phyloP scores from a whole-genome alignment of 176 grass and related monocot genomes.

The Lolium perenne region DNA sequence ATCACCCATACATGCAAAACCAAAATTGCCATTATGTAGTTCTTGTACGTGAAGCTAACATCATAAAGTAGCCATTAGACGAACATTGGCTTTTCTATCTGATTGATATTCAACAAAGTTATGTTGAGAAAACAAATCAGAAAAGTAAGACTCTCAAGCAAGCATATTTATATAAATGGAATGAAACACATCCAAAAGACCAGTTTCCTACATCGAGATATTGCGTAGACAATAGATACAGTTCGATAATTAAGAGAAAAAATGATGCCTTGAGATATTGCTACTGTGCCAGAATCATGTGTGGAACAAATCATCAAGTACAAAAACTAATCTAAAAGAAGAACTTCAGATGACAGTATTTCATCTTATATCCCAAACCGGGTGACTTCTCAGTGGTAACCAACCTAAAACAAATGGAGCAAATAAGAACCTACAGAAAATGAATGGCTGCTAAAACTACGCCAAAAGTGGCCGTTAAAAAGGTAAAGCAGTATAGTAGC shows the following conservation, averaged over 20 bases:
- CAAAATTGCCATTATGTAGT: constrained; percentile 13
- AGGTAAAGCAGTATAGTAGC: neutral
- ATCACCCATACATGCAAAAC: neutral
- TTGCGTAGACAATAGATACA: neutral
- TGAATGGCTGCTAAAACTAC: neutral
- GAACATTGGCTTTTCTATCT: constrained; percentile 29
- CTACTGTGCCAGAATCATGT: constrained; percentile 11
- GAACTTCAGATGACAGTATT: constrained; percentile 4
- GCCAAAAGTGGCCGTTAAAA: too few relatives aligned
- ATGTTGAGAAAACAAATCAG: constrained; percentile 18
- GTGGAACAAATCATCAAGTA: neutral
- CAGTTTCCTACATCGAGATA: neutral
- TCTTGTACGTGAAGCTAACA: neutral
- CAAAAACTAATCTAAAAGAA: constrained; percentile 20
- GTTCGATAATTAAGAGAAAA: constrained; percentile 13
- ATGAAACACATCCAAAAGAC: neutral
- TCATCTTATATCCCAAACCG: constrained; percentile 22
- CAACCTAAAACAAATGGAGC: constrained; percentile 29
- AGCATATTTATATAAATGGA: constrained; percentile 16
- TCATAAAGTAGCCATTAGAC: constrained; percentile 13
- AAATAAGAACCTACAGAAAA: neutral
- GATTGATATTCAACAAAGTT: neutral
- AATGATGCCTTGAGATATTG: neutral
- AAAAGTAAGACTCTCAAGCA: constrained; percentile 20
- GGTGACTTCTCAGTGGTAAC: neutral